phyloP scores from a whole-genome alignment of 2,329 filamentous ascomycete genomes.

The Curvularia sp. region DNA sequence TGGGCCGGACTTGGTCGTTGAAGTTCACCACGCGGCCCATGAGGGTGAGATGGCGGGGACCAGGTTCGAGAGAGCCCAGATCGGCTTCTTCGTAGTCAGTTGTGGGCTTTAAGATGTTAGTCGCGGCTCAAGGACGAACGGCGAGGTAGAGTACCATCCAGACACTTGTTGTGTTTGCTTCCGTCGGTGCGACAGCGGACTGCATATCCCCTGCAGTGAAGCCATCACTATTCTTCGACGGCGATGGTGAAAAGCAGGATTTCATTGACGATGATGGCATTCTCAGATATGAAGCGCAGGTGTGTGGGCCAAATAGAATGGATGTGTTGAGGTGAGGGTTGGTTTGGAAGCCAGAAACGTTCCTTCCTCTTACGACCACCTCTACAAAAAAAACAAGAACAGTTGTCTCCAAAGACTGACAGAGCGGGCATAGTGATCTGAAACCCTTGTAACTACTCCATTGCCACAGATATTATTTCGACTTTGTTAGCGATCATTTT shows the following conservation, averaged over 20 bases:
- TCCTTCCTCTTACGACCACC: not conserved
- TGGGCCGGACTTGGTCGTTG: slow-evolving; percentile 54
- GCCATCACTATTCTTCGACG: slow-evolving; percentile 56
- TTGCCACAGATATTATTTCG: not conserved
- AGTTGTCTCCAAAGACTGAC: not conserved
- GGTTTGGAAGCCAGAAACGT: not conserved
- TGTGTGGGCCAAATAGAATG: not conserved
- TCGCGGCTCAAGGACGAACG: not conserved
- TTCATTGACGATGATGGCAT: slow-evolving; percentile 56
- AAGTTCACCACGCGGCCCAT: slow-evolving; percentile 65
- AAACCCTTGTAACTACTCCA: not conserved
- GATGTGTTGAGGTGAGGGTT: slow-evolving; percentile 4
- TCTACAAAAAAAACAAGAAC: not conserved
- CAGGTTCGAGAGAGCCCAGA: slow-evolving; percentile 59
- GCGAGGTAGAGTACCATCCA: slow-evolving; percentile 23
- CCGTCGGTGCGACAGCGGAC: slow-evolving; percentile 47
- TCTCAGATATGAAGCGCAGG: not conserved
- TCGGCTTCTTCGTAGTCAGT: slow-evolving; percentile 57
- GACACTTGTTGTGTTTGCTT: slow-evolving; percentile 29
- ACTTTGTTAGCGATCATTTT: not conserved
- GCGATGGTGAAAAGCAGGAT: slow-evolving; percentile 51
- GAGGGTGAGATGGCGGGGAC: slow-evolving; percentile 60
- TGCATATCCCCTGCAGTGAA: slow-evolving; percentile 61
- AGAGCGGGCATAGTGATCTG: not conserved
- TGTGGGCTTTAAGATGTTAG: slow-evolving; percentile 51